Evolutionary conservation across 352 stramenopile genomes (phyloP).

Genomic region (Phytophthora chlamydospora): DNA sequence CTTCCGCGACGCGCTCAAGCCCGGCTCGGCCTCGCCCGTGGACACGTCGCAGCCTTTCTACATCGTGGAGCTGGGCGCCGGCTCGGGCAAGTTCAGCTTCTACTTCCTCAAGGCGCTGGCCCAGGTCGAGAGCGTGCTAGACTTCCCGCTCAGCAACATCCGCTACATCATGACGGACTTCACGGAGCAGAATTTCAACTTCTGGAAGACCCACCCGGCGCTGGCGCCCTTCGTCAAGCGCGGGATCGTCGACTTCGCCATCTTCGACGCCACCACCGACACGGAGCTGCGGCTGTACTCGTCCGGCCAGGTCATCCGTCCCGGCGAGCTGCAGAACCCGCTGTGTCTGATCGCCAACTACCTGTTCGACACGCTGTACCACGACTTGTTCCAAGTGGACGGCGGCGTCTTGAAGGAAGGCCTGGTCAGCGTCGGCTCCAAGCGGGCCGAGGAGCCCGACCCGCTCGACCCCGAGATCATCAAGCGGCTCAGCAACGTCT

Average conservation of each 20-base stretch:
- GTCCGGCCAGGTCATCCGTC: slow-evolving; percentile 56
- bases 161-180: slow-evolving; percentile 97
- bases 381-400: slow-evolving; percentile 92
- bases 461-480: slow-evolving; percentile 94
- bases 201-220: slow-evolving; percentile 91
- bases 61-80: slow-evolving; percentile 93
- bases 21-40: slow-evolving; percentile 47
- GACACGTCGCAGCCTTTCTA: slow-evolving; percentile 90
- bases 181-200: slow-evolving; percentile 93
- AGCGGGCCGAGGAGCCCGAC: slow-evolving; percentile 67
- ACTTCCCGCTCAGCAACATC: slow-evolving; percentile 91
- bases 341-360: slow-evolving; percentile 95
- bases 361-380: slow-evolving; percentile 94
- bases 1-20: slow-evolving; percentile 60
- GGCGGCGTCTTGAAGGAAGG: slow-evolving; percentile 89
- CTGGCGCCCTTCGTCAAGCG: slow-evolving; percentile 85
- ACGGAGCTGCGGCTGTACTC: slow-evolving; percentile 73
- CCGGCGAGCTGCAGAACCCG: slow-evolving; percentile 78
- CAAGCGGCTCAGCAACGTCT: slow-evolving; percentile 90
- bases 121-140: slow-evolving; percentile 69
- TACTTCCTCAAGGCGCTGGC: slow-evolving; percentile 93
- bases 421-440: slow-evolving; percentile 89
- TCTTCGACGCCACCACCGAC: slow-evolving; percentile 94
- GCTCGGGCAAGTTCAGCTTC: slow-evolving; percentile 95
- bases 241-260: slow-evolving; percentile 92